Percentiles rank a stretch among this genome's conserved stretches.
Conservation (phyloP, 1,284 basidiomycete genomes). For the Pseudozyma hubeiensis region DNA sequence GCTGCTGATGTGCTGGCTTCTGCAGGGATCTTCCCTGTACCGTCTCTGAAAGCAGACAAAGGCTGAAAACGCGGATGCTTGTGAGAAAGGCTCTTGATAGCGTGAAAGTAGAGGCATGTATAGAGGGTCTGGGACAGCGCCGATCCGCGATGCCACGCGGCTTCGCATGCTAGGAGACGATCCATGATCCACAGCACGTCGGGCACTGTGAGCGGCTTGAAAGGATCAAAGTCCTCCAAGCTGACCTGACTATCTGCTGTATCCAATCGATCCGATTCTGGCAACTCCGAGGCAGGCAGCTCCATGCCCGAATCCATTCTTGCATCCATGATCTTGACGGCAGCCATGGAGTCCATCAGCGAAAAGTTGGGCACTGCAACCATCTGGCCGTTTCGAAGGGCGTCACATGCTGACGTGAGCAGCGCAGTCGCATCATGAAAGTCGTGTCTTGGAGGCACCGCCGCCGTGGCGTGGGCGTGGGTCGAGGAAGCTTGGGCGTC, state of each 20-base stretch:
- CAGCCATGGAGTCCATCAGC: slow-evolving; percentile 87
- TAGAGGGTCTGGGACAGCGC: slow-evolving; percentile 86
- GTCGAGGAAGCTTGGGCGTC: neutral
- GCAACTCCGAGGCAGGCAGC: slow-evolving; percentile 49
- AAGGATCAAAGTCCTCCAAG: slow-evolving; percentile 74
- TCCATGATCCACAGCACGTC: slow-evolving; percentile 91
- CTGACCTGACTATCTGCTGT: slow-evolving; percentile 67
- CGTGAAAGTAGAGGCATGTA: slow-evolving; percentile 82
- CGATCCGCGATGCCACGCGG: slow-evolving; percentile 86
- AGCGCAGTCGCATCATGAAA: slow-evolving; percentile 35
- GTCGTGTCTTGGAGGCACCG: slow-evolving; percentile 2
- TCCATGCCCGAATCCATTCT: slow-evolving; percentile 86
- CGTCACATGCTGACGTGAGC: slow-evolving; percentile 31
- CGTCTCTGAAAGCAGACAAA: slow-evolving; percentile 69
- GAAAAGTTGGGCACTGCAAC: slow-evolving; percentile 79
- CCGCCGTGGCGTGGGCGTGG: neutral
- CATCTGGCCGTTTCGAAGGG: slow-evolving; percentile 73
- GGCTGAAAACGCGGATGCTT: slow-evolving; percentile 55
- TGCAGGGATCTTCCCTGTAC: neutral
- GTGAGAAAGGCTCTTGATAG: slow-evolving; percentile 70
- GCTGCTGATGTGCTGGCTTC: neutral
- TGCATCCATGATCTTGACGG: slow-evolving; percentile 88
- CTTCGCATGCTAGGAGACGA: slow-evolving; percentile 81
- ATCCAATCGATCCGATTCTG: slow-evolving; percentile 70
- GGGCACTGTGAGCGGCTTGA: slow-evolving; percentile 75